Base-by-base conservation (phyloP, 768 basidiomycete genomes). In the Boletales sp. region DNA sequence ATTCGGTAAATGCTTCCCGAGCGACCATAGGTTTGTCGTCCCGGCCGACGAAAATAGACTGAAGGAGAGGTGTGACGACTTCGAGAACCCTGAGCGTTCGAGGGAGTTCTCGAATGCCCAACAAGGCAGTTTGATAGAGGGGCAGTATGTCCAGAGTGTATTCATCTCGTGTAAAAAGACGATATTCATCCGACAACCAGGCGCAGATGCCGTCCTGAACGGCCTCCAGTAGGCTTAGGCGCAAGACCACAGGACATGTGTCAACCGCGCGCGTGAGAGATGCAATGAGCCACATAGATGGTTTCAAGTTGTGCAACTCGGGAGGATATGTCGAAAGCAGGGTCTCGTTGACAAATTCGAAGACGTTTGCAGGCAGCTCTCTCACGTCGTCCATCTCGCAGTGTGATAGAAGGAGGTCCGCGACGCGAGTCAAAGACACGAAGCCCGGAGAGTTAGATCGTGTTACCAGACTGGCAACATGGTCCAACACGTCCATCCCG, bases 271-370 rank as follows among this genome's bases (percentile, higher is more conserved):
- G 66, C 39, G 74, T 75, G 46, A 89, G 65, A 5, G 83, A 74
- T 35, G 81, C 71, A 17, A 82, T 68, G 54, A 86, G 70, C 87
- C 86, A 90, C 53, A 80, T 70, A 33, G 78, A 76, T 34, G 74
- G 73, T 45, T 77, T 72, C 59, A 76, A 73, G 57, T 80, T 77
- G 41, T 71, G 70, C 5, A 77, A 73, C 17, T 76, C 76, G 0
- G 87, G 85, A 0, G 88, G 88, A 66, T 91, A 91, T 9, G 78
- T 77, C 9, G 77, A 72, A 18, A 71, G 67, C 50, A 90, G 70
- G 0, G 80, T 80, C 38, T 80, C 77, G 51, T 83, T 81, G 46
- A 82, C 72, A 47, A 87, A 78, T 40, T 81, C 77, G 28, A 88
- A 64, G 14, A 89, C 59, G 19, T 68, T 61, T 13, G 69, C 65